These are phyloP conservation scores for Nakazawaea peltata DNA, from an alignment of 805 yeast species.

Conservation along the genomic window DNA sequence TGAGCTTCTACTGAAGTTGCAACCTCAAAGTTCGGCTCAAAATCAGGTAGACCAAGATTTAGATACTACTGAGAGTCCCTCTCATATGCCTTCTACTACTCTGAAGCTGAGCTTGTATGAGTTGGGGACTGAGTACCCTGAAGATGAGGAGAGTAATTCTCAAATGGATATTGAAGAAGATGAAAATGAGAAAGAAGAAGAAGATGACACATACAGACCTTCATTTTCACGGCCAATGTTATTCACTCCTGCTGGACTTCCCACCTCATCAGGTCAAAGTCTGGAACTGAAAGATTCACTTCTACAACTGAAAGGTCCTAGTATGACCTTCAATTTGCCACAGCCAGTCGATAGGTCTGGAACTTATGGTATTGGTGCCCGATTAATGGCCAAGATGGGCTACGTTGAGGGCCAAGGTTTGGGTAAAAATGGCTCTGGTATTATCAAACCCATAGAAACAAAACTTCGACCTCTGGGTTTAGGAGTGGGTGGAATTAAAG, in stretches of 20 bases:
- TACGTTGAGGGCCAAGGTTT: conserved; percentile 77
- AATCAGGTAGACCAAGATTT: no score
- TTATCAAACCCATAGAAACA: conserved; percentile 72
- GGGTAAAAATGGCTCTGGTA: conserved; percentile 70
- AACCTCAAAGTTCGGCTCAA: no score
- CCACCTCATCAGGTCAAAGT: conserved; percentile 1
- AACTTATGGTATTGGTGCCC: conserved; percentile 79
- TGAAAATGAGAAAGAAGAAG: neutral
- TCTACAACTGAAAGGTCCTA: no score
- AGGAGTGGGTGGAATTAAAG: conserved; percentile 65
- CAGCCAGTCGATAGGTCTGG: conserved; percentile 11
- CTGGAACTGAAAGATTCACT: no score
- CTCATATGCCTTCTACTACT: no score
- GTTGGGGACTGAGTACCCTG: conserved; percentile 6
- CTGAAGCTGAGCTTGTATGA: no score
- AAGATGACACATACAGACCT: neutral
- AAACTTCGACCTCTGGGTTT: conserved; percentile 54
- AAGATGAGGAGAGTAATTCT: no score
- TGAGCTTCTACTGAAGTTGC: no score
- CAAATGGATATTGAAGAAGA: neutral
- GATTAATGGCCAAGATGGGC: conserved; percentile 77
- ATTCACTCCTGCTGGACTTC: no score
- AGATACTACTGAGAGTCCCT: no score
- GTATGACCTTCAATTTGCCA: neutral
- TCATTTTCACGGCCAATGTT: neutral